Base-by-base conservation (phyloP, 768 basidiomycete genomes). In the Xerocomellus dryophilus region DNA sequence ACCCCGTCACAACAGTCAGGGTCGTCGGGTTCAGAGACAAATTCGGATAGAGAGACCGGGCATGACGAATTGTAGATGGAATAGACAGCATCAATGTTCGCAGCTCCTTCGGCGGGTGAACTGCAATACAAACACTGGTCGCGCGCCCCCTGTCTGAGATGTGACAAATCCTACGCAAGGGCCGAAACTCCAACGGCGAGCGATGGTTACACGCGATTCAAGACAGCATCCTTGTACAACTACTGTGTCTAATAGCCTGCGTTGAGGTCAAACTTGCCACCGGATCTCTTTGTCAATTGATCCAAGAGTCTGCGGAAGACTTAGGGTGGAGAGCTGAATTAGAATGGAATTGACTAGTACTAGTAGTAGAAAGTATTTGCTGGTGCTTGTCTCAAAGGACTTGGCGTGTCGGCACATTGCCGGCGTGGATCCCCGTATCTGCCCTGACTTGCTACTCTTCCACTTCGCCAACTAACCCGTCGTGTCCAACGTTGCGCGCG, bases 361-460 rank as follows among this genome's bases (percentile, higher is more conserved):
- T 25, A 5, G 23, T 23, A 23, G 23, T 23, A 5, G 11, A 15
- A n/a, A 42, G 61, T 66, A 58, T 68, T 66, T 66, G 65, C 59
- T 45, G 46, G 53, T 66, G 65, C 53, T 66, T 66, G 65, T 46
- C 18, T 35, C 23, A 23, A 21, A 12, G 27, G 36, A 34, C 18
- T 40, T 11, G 34, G 15, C 31, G 20, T n/a, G 43, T 18, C 23
- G 27, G 35, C 42, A 45, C 31, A 46, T 14, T 46, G 34, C 10
- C 42, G 29, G 29, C 9, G 36, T 34, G 35, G 15, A 83, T 80
- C 66, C 2, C 68, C n/a, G 79, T n/a, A 12, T 31, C n/a, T 36
- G 36, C 38, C 75, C 14, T 41, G 41, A 23, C 20, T 52, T 51
- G 42, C 52, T 35, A 7, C 38, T 36, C 31, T 21, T 41, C 15